Evolutionary conservation across 2,329 filamentous ascomycete genomes (phyloP).

Genomic region (Orbilia ellipsospora): DNA sequence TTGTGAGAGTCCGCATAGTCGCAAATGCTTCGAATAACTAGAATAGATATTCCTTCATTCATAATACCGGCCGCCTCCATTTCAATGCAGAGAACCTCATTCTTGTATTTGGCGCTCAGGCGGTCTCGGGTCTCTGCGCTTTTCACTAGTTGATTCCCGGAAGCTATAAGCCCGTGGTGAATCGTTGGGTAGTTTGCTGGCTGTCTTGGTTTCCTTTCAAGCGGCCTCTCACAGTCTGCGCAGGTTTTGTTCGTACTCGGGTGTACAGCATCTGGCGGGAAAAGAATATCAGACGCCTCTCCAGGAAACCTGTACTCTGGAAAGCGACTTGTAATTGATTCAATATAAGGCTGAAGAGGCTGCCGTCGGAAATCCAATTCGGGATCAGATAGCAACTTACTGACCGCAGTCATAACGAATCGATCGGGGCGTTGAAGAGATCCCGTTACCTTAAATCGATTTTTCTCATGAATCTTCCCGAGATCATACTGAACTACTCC

Average conservation of each 20-base stretch:
- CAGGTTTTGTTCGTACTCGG: not conserved
- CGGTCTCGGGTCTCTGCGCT: not conserved
- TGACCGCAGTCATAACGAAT: constrained; percentile 23
- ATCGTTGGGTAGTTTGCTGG: constrained; percentile 7
- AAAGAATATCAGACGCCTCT: constrained; percentile 1
- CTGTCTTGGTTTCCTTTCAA: not conserved
- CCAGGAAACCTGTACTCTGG: constrained; percentile 28
- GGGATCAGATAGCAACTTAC: not conserved
- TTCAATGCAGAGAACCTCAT: constrained; percentile 23
- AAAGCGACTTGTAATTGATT: not conserved
- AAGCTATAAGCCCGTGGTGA: constrained; percentile 45
- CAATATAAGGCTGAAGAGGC: constrained; percentile 17
- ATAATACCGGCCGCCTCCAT: constrained; percentile 15
- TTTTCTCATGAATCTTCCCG: constrained; percentile 2
- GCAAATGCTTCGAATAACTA: constrained; percentile 38
- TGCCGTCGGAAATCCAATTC: not conserved
- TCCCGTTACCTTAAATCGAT: constrained; percentile 8
- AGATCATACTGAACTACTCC: constrained; percentile 17
- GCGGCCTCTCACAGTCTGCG: not conserved
- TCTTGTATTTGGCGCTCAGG: not conserved
- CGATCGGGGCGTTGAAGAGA: constrained; percentile 8
- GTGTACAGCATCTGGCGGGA: not conserved
- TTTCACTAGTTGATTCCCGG: constrained; percentile 23
- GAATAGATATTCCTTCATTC: not conserved
- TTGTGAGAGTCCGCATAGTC: constrained; percentile 34